phyloP scores from a whole-genome alignment of 192 early-diverging fungal species.

The Coemansia reversa region DNA sequence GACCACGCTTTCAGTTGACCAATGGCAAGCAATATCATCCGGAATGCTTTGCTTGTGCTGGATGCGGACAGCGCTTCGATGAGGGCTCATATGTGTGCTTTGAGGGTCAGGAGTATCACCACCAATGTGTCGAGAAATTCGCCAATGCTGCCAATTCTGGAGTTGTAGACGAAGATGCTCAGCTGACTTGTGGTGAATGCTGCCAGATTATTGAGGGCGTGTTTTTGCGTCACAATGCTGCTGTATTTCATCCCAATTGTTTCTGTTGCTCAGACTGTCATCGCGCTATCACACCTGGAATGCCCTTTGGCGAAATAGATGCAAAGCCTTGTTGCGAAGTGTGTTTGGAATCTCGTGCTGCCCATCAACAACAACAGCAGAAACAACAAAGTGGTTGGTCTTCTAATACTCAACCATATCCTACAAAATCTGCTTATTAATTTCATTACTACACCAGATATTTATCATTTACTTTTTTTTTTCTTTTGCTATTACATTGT shows the following conservation, averaged over 20 bases:
- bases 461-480: neutral
- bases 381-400: slow-evolving; percentile 4
- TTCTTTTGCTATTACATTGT: no score
- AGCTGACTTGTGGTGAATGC: slow-evolving; percentile 41
- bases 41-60: slow-evolving; percentile 55
- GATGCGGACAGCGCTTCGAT: slow-evolving; percentile 52
- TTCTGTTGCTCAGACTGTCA: slow-evolving; percentile 52
- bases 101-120: slow-evolving; percentile 57
- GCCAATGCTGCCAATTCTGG: slow-evolving; percentile 1
- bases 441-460: neutral
- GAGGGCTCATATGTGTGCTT: slow-evolving; percentile 59
- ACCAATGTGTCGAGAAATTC: slow-evolving; percentile 50
- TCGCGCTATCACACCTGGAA: slow-evolving; percentile 49
- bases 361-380: slow-evolving; percentile 12
- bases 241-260: slow-evolving; percentile 51
- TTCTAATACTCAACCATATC: neutral
- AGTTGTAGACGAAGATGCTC: slow-evolving; percentile 6
- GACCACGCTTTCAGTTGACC: slow-evolving; percentile 56
- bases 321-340: slow-evolving; percentile 46
- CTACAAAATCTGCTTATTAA: slow-evolving; percentile 8
- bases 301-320: slow-evolving; percentile 56
- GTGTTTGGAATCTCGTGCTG: slow-evolving; percentile 38
- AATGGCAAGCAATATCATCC: slow-evolving; percentile 59
- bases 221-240: slow-evolving; percentile 44
- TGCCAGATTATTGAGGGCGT: slow-evolving; percentile 38